Conservation (phyloP, 257 asterid species). For the Solanum gandarillasii region DNA sequence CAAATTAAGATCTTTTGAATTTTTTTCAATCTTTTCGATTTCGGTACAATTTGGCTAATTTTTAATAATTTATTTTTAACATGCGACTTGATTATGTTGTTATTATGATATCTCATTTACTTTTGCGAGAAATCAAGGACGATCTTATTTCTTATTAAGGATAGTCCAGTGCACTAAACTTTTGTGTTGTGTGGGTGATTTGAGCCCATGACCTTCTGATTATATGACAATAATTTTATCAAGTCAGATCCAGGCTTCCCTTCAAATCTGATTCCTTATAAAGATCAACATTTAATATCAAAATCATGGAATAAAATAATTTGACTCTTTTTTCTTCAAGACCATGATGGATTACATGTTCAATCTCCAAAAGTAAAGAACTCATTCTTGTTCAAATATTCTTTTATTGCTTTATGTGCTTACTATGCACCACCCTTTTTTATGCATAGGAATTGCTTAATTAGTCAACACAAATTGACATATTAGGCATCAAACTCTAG, state of each 20-base stretch:
- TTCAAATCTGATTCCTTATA: neutral
- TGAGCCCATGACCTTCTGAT: no score
- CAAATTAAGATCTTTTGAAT: neutral
- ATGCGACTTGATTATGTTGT: neutral
- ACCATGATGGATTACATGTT: neutral
- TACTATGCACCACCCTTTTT: neutral
- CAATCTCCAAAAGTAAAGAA: neutral
- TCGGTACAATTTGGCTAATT: neutral
- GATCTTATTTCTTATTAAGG: neutral
- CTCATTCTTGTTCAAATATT: neutral
- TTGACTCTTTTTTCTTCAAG: neutral
- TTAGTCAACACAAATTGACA: neutral
- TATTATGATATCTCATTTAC: neutral
- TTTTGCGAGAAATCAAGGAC: neutral
- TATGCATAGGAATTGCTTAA: neutral
- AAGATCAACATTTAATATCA: neutral
- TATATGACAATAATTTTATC: no score
- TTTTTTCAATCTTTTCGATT: neutral
- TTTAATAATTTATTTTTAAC: neutral
- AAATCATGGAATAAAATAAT: neutral
- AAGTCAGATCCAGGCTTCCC: neutral
- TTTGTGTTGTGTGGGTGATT: neutral
- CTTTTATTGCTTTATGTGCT: neutral
- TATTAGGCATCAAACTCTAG: neutral
- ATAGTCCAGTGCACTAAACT: no score